phyloP scores from a whole-genome alignment of 1,284 basidiomycete species.

The Ustilago loliicola region DNA sequence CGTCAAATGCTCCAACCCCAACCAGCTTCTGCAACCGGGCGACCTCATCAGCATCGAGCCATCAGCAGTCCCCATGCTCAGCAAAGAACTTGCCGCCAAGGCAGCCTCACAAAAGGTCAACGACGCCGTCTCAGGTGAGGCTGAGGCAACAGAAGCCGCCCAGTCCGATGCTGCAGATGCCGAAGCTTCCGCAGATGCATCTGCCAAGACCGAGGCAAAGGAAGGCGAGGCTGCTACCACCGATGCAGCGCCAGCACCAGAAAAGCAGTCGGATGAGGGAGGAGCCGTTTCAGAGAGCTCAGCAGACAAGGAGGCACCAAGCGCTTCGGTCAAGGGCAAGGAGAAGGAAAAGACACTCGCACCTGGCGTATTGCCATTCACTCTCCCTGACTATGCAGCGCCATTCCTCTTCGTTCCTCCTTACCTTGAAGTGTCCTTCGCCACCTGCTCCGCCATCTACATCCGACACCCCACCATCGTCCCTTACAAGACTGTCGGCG shows the following conservation, averaged over 20 bases:
- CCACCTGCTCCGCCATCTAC: constrained; percentile 92
- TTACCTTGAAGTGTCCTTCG: constrained; percentile 90
- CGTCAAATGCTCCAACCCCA: constrained; percentile 82
- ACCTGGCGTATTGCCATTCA: constrained; percentile 75
- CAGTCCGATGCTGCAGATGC: constrained; percentile 18
- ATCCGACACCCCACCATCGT: constrained; percentile 95
- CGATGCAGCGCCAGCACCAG: constrained; percentile 7
- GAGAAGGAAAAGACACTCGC: constrained; percentile 52
- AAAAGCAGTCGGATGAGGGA: not conserved
- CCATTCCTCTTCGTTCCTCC: constrained; percentile 96
- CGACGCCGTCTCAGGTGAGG: constrained; percentile 51
- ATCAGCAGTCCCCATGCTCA: constrained; percentile 79
- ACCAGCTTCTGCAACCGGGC: constrained; percentile 90
- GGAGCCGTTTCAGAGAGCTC: constrained; percentile 13
- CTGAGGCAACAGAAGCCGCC: constrained; percentile 35
- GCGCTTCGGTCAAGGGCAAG: constrained; percentile 21
- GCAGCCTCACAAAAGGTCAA: constrained; percentile 43
- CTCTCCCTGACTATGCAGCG: constrained; percentile 86
- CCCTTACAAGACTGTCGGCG: constrained; percentile 72
- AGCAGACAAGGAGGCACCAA: not conserved
- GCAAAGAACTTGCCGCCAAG: constrained; percentile 54
- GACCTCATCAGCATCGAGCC: constrained; percentile 94
- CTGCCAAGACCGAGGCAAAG: constrained; percentile 10
- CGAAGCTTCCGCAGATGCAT: not conserved
- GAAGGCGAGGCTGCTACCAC: constrained; percentile 12